Conservation (phyloP, 495 filamentous ascomycete genomes). For the Xanthoparmelia taractica region DNA sequence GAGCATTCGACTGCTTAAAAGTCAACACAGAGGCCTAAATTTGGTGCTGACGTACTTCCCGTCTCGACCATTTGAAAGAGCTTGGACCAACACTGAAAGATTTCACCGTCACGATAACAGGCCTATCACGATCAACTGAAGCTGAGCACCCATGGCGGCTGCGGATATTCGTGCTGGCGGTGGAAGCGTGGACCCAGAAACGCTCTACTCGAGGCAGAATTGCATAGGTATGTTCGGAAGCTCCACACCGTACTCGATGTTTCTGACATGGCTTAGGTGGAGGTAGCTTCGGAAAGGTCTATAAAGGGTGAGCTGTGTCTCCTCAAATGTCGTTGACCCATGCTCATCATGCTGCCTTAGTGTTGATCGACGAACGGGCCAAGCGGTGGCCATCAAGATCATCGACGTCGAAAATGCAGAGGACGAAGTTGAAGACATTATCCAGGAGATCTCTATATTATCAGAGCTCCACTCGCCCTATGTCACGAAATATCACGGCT, state of each 20-base stretch:
- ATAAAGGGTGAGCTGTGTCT: slow-evolving; percentile 64
- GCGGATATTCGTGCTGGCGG: slow-evolving; percentile 5
- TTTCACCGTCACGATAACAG: background rate
- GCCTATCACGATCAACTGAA: background rate
- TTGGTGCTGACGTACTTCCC: background rate
- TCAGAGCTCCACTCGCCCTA: slow-evolving; percentile 89
- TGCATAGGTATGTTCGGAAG: slow-evolving; percentile 66
- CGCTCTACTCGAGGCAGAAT: slow-evolving; percentile 84
- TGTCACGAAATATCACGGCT: slow-evolving; percentile 95
- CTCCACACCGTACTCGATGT: background rate
- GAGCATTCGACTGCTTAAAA: background rate
- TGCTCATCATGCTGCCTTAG: slow-evolving; percentile 42
- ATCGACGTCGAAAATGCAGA: slow-evolving; percentile 98
- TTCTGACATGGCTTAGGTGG: slow-evolving; percentile 44
- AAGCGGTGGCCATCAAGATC: slow-evolving; percentile 87
- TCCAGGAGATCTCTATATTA: slow-evolving; percentile 93
- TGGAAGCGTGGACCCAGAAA: slow-evolving; percentile 62
- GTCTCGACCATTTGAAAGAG: background rate
- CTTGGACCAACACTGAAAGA: slow-evolving; percentile 5
- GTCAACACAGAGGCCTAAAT: background rate
- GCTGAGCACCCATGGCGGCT: slow-evolving; percentile 7
- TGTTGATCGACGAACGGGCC: slow-evolving; percentile 74
- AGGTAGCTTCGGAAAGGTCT: slow-evolving; percentile 92
- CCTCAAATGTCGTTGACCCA: slow-evolving; percentile 4
- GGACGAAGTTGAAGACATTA: slow-evolving; percentile 98